Evolutionary conservation across 1,284 basidiomycete species (phyloP).

Genomic region (Lignosus rhinocerotis): DNA sequence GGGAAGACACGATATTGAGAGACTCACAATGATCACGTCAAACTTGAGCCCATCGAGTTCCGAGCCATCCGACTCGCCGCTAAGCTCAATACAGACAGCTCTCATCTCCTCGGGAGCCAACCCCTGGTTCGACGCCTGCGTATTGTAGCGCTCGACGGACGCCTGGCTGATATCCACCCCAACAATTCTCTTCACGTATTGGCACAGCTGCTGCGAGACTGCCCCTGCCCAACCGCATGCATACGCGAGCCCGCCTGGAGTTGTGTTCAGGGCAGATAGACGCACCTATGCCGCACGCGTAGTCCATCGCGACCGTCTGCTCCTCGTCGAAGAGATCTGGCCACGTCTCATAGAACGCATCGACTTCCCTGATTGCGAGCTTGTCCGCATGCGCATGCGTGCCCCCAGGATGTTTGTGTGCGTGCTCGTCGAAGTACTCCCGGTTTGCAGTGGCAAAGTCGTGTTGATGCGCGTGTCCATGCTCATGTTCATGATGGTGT

Average conservation of each 20-base stretch:
- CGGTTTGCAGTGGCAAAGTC: conserved; percentile 34
- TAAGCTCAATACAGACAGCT: conserved; percentile 52
- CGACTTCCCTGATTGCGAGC: conserved; percentile 37
- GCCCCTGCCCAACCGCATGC: not conserved
- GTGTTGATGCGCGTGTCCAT: not conserved
- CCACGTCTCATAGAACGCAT: conserved; percentile 46
- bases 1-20: too few relatives aligned
- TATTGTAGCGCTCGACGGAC: conserved; percentile 65
- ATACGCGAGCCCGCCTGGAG: not conserved
- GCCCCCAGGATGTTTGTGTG: conserved; percentile 26
- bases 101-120: conserved; percentile 58
- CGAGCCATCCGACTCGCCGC: conserved; percentile 35
- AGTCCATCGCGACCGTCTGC: conserved; percentile 62
- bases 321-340: conserved; percentile 50
- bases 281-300: conserved; percentile 68
- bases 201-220: conserved; percentile 40
- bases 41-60: conserved; percentile 56
- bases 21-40: conserved; percentile 59
- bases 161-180: conserved; percentile 71
- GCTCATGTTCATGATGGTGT: not conserved
- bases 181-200: conserved; percentile 57
- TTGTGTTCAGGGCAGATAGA: not conserved
- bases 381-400: conserved; percentile 27
- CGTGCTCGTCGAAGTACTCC: conserved; percentile 33
- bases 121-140: conserved; percentile 53